phyloP scores from a whole-genome alignment of 768 basidiomycete genomes.

The Lyophyllum shimeji region DNA sequence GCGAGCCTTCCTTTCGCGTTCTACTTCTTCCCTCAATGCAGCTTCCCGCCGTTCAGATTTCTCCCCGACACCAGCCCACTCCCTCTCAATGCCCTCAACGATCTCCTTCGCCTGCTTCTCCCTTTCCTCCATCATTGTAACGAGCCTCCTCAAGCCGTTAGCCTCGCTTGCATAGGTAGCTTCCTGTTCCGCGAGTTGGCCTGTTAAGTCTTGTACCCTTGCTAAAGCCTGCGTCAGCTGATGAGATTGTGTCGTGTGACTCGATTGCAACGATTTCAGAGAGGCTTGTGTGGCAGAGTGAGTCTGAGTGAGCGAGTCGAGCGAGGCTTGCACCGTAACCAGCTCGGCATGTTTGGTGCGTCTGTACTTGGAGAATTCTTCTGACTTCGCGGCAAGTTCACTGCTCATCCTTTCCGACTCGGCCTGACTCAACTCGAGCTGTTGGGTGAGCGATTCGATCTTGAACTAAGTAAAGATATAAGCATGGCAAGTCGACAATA shows the following conservation, averaged over 20 bases:
- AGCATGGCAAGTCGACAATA: background rate
- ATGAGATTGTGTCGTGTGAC: constrained; percentile 68
- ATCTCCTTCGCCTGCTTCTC: constrained; percentile 83
- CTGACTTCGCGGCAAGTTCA: constrained; percentile 71
- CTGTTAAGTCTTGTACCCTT: constrained; percentile 71
- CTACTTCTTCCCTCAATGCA: constrained; percentile 65
- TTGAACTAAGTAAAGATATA: constrained; percentile 61
- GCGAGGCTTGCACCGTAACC: constrained; percentile 69
- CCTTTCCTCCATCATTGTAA: constrained; percentile 83
- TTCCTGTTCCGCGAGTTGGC: constrained; percentile 83
- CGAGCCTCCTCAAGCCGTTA: constrained; percentile 68
- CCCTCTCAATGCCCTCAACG: constrained; percentile 78
- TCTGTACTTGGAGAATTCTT: constrained; percentile 83
- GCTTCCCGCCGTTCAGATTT: constrained; percentile 68
- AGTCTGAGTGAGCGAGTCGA: constrained; percentile 71
- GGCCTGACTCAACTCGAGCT: constrained; percentile 71
- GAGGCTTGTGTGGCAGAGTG: constrained; percentile 66
- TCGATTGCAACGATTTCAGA: constrained; percentile 70
- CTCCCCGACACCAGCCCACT: constrained; percentile 75
- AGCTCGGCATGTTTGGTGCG: constrained; percentile 80
- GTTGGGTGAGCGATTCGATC: constrained; percentile 79
- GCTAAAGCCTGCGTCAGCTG: constrained; percentile 78
- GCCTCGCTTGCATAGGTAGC: constrained; percentile 79
- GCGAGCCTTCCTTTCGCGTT: constrained; percentile 66
- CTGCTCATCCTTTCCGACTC: constrained; percentile 72